phyloP scores from a whole-genome alignment of 495 filamentous ascomycete species.

The Podospora conica region DNA sequence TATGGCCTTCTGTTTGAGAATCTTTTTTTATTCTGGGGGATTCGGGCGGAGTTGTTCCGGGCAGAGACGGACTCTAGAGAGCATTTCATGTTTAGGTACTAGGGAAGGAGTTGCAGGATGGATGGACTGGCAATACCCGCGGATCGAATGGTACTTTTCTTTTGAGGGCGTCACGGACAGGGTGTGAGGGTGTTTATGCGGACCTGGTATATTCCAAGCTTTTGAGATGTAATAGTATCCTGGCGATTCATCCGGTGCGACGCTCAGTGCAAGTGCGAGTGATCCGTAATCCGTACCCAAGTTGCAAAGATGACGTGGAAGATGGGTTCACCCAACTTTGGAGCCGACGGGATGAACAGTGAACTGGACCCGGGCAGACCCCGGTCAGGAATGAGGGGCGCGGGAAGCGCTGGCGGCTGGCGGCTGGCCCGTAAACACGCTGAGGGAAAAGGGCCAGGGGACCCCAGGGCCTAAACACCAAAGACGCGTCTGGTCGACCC shows the following conservation, averaged over 20 bases:
- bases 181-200: background rate
- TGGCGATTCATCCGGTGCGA: background rate
- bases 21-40: background rate
- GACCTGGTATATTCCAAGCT: background rate
- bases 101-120: background rate
- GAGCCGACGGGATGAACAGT: too few relatives aligned
- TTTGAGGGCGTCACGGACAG: background rate
- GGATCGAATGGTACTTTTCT: background rate
- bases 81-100: background rate
- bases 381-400: background rate
- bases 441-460: background rate
- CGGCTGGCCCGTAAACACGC: background rate
- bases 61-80: background rate
- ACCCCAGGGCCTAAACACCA: background rate
- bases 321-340: too few relatives aligned
- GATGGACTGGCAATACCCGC: background rate
- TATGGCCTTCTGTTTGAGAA: background rate
- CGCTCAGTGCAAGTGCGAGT: too few relatives aligned
- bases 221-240: background rate
- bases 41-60: background rate
- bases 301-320: too few relatives aligned
- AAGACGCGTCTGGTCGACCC: background rate
- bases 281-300: too few relatives aligned
- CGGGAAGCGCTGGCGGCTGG: too few relatives aligned
- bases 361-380: background rate